These are phyloP conservation scores for Astraeus odoratus DNA, from an alignment of 768 basidiomycete species.

Conservation along the genomic window DNA sequence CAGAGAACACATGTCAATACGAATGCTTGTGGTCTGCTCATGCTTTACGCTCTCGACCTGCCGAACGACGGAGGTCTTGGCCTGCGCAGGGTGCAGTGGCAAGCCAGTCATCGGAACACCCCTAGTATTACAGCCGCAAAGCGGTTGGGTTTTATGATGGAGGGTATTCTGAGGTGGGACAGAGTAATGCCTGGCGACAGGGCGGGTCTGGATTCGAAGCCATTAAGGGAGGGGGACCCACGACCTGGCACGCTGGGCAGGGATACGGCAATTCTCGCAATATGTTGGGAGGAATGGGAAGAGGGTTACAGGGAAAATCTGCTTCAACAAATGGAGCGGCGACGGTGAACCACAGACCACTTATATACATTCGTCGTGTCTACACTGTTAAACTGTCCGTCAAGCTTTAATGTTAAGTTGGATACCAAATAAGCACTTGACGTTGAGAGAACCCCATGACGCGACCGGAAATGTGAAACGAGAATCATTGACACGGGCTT, in stretches of 20 bases:
- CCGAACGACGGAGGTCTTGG: conserved; percentile 31
- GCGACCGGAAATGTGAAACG: too few species aligned
- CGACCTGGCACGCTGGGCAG: conserved; percentile 12
- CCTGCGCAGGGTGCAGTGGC: conserved; percentile 36
- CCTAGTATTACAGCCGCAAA: conserved; percentile 30
- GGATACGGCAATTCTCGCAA: conserved; percentile 23
- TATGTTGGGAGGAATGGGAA: conserved; percentile 35
- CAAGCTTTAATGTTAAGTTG: too few species aligned
- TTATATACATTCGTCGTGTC: too few species aligned
- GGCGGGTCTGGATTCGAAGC: conserved; percentile 18
- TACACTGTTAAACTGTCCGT: too few species aligned
- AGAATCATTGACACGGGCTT: too few species aligned
- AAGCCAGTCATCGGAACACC: conserved; percentile 29
- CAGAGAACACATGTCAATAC: conserved; percentile 58
- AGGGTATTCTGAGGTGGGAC: conserved; percentile 32
- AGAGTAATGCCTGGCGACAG: conserved; percentile 23
- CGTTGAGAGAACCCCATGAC: too few species aligned
- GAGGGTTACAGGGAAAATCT: conserved; percentile 11
- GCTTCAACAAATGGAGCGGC: background rate
- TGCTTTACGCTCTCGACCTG: conserved; percentile 38
- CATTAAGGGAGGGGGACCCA: conserved; percentile 9
- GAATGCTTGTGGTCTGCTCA: conserved; percentile 40
- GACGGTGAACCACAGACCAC: too few species aligned
- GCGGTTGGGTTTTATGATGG: conserved; percentile 36
- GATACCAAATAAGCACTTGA: too few species aligned